These are phyloP conservation scores for Nannochloropsis oceanica DNA, from an alignment of 108 stramenopile genomes.

Conservation along the genomic window DNA sequence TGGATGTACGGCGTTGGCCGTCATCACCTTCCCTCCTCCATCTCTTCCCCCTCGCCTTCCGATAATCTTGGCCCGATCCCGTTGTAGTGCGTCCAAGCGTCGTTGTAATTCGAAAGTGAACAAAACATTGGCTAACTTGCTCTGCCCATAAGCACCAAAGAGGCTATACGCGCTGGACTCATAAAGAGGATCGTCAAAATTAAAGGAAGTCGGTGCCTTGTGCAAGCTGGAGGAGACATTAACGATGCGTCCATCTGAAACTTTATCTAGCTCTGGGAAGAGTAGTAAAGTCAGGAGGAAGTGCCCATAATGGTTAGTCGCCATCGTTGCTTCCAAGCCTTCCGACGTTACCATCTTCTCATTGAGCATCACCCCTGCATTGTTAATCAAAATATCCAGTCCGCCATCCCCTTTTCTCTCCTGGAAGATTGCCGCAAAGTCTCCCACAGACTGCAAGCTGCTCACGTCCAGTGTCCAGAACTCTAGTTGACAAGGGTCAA, in stretches of 20 bases:
- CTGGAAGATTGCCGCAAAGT: constrained; percentile 23
- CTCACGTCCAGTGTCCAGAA: constrained; percentile 35
- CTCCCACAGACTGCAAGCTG: constrained; percentile 25
- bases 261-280: not conserved
- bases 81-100: not conserved
- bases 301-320: constrained; percentile 31
- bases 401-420: not conserved
- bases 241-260: constrained; percentile 15
- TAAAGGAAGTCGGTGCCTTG: not conserved
- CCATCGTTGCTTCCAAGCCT: constrained; percentile 27
- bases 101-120: not conserved
- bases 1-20: constrained; percentile 23
- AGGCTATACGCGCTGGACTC: not conserved
- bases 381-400: constrained; percentile 31
- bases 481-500: not conserved
- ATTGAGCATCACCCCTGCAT: constrained; percentile 38
- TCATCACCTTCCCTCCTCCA: not conserved
- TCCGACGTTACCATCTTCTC: constrained; percentile 6
- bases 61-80: not conserved
- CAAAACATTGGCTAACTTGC: constrained; percentile 33
- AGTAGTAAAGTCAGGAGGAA: constrained; percentile 26
- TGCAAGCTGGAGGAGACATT: constrained; percentile 3
- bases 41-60: not conserved
- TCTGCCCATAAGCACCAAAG: constrained; percentile 21
- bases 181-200: not conserved